Percentiles rank a stretch among this genome's conserved stretches.
Evolutionary conservation across 1,139 yeast species (phyloP).

Genomic region (Candida albicans): DNA sequence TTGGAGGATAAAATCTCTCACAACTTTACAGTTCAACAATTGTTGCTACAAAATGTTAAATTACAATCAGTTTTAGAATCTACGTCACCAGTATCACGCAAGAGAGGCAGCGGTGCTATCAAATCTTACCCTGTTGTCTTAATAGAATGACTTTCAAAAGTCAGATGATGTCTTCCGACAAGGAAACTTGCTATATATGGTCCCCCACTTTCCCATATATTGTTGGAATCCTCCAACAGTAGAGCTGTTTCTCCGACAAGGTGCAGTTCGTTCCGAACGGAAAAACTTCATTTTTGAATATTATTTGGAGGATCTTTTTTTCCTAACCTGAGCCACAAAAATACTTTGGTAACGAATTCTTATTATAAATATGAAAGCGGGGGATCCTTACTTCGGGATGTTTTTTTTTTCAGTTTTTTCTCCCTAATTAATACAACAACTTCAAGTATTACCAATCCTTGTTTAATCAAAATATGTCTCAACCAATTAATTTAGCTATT

Average conservation of each 20-base stretch:
- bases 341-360: not conserved
- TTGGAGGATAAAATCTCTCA: not conserved
- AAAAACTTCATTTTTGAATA: not conserved
- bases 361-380: not conserved
- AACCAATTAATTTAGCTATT: conserved; percentile 60
- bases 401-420: not conserved
- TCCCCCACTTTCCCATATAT: too few species aligned
- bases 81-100: not conserved
- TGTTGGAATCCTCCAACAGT: too few species aligned
- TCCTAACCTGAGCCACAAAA: not conserved
- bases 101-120: not conserved
- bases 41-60: not conserved
- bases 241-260: too few species aligned
- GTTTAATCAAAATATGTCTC: conserved; percentile 11
- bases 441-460: not conserved
- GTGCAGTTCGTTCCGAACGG: not conserved
- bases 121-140: not conserved
- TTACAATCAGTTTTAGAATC: not conserved
- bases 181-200: too few species aligned
- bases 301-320: not conserved
- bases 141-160: too few species aligned
- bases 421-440: not conserved
- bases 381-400: not conserved
- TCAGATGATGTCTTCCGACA: too few species aligned
- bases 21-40: not conserved